Evolutionary conservation across 805 yeast species (phyloP), one percentile per base, ranked within the genome.

Genomic region (Priceomyces melissophilus): DNA sequence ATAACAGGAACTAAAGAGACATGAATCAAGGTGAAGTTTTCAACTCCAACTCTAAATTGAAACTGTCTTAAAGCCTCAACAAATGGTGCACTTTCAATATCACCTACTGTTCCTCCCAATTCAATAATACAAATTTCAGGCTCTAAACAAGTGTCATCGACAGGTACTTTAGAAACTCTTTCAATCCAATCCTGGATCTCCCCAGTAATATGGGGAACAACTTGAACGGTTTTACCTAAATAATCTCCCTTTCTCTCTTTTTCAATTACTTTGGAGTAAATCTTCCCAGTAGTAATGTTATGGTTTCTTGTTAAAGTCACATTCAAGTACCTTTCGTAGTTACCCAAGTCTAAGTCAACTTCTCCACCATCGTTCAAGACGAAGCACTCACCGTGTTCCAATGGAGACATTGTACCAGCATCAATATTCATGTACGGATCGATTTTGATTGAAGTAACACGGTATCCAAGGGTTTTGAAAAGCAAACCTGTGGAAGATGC

Each of bases 121-220:
- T 91, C 99, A 50, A 93, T 82, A 60, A 93, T 89, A 76, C 99
- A 93, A 40, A 93, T 85, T 54, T 93, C 98, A 27, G 99, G 99
- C 57, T 81, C 84, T 61, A 81, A 73, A 40, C 93, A 95, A 29
- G 90, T 77, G 43, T 79, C 75, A 63, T 93, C 99, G 45, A 93
- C 99, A 12, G 99, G 97, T 44, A 91, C 76, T 51, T 75, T 79
- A 33, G 97, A 78, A 37, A 93, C 98, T 46, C 86, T 76, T 73
- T 93, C 98, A 53, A 93, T 84, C 99, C 99, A 93, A 50, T 90
- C 96, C 72, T 93, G 99, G 60, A 93, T 93, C 23, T 96, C 97
- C 54, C 85, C 87, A 49, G 99, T 93, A 52, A 93, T 77, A 64
- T 93, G 99, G 32, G 99, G 99, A 54, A 93, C 99, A 53, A 93